phyloP scores from a whole-genome alignment of 441 rosid genomes.

The Isatis lusitanica region DNA sequence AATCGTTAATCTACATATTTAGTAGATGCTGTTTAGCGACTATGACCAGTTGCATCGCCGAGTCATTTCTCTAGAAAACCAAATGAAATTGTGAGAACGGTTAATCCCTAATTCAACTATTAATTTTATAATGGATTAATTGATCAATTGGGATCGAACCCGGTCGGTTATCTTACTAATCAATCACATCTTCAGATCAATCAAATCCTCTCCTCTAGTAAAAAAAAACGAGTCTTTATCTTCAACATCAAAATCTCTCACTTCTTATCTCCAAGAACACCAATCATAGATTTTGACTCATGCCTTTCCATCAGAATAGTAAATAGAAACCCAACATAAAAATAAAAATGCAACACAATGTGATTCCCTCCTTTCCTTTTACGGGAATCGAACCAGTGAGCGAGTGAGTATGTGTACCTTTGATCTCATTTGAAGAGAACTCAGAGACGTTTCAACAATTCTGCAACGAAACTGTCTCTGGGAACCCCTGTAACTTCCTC shows the following conservation, averaged over 20 bases:
- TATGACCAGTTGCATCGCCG: not conserved
- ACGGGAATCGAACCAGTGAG: not conserved
- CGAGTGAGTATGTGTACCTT: not conserved
- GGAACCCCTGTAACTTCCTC: conserved; percentile 40
- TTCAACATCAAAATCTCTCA: not conserved
- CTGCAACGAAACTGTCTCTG: conserved; percentile 50
- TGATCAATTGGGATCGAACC: not conserved
- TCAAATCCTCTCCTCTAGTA: not conserved
- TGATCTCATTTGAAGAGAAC: not conserved
- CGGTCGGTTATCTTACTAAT: not conserved
- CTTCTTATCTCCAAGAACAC: conserved; percentile 1
- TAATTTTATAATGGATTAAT: not conserved
- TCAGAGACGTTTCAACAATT: conserved; percentile 33
- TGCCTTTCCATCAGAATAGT: not conserved
- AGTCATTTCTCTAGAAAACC: not conserved
- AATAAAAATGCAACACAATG: not conserved
- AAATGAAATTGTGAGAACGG: not conserved
- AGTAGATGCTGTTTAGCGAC: not conserved
- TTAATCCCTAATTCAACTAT: not conserved
- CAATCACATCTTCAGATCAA: not conserved
- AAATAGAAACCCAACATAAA: not conserved
- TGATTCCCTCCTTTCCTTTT: not conserved
- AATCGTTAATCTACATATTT: not conserved
- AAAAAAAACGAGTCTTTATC: conserved; percentile 2
- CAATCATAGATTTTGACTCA: not conserved